Evolutionary conservation across 1,284 basidiomycete species (phyloP).

Genomic region (Ceratobasidium sp.): DNA sequence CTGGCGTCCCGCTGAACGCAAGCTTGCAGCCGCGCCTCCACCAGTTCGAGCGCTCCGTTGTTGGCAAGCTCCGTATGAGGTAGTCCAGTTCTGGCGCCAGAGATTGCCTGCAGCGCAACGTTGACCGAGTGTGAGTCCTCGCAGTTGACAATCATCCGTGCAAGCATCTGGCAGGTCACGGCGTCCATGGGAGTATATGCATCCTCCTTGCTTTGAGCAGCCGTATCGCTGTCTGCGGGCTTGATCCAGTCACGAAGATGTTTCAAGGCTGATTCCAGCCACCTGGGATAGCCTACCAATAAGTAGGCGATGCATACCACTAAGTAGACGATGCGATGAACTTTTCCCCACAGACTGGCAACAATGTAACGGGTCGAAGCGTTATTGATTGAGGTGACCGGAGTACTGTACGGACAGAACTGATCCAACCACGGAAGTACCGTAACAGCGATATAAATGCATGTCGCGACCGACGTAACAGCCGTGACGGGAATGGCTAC

Average conservation of each 20-base stretch:
- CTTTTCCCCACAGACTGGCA: not conserved
- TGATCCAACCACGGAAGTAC: not conserved
- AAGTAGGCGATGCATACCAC: too few relatives aligned
- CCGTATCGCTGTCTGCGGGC: too few relatives aligned
- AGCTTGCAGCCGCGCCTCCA: too few relatives aligned
- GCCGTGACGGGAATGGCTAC: not conserved
- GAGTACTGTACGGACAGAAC: slow-evolving; percentile 14
- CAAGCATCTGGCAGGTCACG: not conserved
- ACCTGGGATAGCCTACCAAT: too few relatives aligned
- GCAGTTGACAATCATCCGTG: slow-evolving; percentile 3
- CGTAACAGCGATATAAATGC: not conserved
- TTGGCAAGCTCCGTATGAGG: too few relatives aligned
- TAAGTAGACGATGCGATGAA: too few relatives aligned
- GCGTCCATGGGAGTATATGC: not conserved
- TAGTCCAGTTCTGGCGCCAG: not conserved
- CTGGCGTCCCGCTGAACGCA: too few relatives aligned
- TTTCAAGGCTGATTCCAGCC: too few relatives aligned
- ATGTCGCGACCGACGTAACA: not conserved
- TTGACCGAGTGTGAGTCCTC: slow-evolving; percentile 13
- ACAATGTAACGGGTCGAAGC: not conserved
- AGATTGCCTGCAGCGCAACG: slow-evolving; percentile 1
- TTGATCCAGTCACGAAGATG: not conserved
- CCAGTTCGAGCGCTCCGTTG: too few relatives aligned
- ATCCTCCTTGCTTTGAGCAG: not conserved
- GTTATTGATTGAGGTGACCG: not conserved